Conservation (phyloP, 148 eudicot genomes). For the Cornus kousa region DNA sequence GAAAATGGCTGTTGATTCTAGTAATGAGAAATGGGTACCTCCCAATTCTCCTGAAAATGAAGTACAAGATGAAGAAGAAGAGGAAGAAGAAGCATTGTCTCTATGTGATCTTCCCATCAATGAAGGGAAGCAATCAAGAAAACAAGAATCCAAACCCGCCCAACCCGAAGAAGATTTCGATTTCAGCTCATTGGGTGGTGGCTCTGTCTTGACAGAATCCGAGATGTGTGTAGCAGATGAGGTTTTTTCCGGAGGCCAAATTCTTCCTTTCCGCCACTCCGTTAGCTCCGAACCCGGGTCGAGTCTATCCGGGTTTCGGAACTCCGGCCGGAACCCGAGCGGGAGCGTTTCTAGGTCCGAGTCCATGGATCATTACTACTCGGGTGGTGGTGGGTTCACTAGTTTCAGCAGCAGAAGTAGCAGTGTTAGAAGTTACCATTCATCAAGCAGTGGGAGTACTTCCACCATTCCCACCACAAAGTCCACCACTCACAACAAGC, state of each 20-base stretch:
- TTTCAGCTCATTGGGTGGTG: conserved; percentile 39
- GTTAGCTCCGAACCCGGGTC: conserved; percentile 47
- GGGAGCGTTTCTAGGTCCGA: conserved; percentile 47
- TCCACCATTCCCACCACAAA: neutral
- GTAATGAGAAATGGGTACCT: conserved; percentile 2
- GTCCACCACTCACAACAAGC: neutral
- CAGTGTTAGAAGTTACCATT: conserved; percentile 46
- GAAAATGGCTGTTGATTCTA: conserved; percentile 12
- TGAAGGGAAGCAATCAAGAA: conserved; percentile 1
- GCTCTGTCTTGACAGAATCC: conserved; percentile 27
- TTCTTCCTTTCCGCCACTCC: conserved; percentile 76
- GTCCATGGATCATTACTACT: conserved; percentile 45
- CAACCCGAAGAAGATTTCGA: conserved; percentile 50
- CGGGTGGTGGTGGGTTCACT: conserved; percentile 25
- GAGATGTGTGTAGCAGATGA: conserved; percentile 89
- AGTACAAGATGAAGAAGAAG: conserved; percentile 28
- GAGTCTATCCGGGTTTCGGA: neutral
- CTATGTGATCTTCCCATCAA: conserved; percentile 65
- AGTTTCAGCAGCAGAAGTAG: conserved; percentile 60
- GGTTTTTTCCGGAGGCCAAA: conserved; percentile 71
- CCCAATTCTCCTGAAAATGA: neutral
- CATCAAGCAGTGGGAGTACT: conserved; percentile 35
- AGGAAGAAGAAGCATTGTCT: conserved; percentile 62
- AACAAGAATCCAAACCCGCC: neutral
- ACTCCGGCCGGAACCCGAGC: conserved; percentile 5